phyloP scores from a whole-genome alignment of 345 rosid species.

The Ceriops zippeliana region DNA sequence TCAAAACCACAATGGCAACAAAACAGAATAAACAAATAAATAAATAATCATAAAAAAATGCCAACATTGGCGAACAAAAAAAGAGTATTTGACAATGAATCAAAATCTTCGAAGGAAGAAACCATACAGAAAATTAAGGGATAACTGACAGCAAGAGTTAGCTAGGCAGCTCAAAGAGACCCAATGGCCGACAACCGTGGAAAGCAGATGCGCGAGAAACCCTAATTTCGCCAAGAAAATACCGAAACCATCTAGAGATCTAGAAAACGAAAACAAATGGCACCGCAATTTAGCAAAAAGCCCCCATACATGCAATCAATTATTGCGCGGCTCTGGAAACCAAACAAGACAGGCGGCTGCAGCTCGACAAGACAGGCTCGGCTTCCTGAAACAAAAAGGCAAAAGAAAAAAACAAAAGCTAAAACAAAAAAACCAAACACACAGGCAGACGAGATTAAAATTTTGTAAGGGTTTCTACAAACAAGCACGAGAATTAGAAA shows the following conservation, averaged over 20 bases:
- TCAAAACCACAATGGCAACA: neutral
- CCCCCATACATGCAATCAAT: too few relatives aligned
- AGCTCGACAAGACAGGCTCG: too few relatives aligned
- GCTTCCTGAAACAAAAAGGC: too few relatives aligned
- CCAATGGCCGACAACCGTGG: neutral
- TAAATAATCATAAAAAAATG: neutral
- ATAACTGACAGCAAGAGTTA: slow-evolving; percentile 8
- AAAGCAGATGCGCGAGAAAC: slow-evolving; percentile 9
- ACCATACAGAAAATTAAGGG: neutral
- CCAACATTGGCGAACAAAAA: neutral
- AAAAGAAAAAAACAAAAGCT: too few relatives aligned
- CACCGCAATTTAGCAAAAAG: too few relatives aligned
- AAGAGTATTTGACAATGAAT: neutral
- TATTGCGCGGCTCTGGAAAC: too few relatives aligned
- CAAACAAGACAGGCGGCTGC: too few relatives aligned
- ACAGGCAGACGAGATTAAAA: too few relatives aligned
- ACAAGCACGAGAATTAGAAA: too few relatives aligned
- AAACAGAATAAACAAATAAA: neutral
- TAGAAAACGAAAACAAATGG: slow-evolving; percentile 6
- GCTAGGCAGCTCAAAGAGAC: neutral
- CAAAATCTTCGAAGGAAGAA: neutral
- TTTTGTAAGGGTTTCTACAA: too few relatives aligned
- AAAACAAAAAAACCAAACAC: too few relatives aligned
- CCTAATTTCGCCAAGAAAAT: slow-evolving; percentile 46
- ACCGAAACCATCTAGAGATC: slow-evolving; percentile 28